Conservation (phyloP, 1,284 basidiomycete species). For the Fistulina hepatica region DNA sequence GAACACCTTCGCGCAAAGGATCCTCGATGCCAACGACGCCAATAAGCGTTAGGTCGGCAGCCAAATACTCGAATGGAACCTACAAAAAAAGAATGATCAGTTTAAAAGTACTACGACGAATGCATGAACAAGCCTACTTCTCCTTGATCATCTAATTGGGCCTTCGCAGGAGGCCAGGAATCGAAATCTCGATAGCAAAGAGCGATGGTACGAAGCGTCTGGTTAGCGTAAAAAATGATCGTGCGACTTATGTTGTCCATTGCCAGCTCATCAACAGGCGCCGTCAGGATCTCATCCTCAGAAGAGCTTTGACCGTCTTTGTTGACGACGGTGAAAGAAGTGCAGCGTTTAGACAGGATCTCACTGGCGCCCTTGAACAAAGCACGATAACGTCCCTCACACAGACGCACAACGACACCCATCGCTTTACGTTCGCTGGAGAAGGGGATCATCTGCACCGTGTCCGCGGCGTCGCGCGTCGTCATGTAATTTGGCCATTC, state of each 20-base stretch:
- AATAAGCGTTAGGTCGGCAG: constrained; percentile 72
- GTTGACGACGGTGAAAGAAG: constrained; percentile 58
- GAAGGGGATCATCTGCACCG: constrained; percentile 92
- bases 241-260: constrained; percentile 78
- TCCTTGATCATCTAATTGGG: constrained; percentile 34
- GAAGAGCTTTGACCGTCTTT: constrained; percentile 22
- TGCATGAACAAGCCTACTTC: constrained; percentile 31
- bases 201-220: constrained; percentile 88
- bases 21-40: constrained; percentile 93
- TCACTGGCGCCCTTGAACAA: constrained; percentile 94
- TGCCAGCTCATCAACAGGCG: constrained; percentile 50
- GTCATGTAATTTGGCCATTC: constrained; percentile 72
- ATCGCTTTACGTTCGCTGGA: constrained; percentile 93
- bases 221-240: constrained; percentile 95
- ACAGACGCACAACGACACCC: constrained; percentile 76
- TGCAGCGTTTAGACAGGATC: constrained; percentile 75
- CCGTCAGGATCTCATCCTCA: constrained; percentile 40
- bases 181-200: constrained; percentile 87
- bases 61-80: constrained; percentile 67
- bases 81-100: constrained; percentile 18
- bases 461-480: constrained; percentile 53
- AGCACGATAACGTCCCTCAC: constrained; percentile 54
- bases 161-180: constrained; percentile 69
- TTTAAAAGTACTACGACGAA: constrained; percentile 8
- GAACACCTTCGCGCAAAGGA: constrained; percentile 84